A percentile compares a stretch with the other conserved stretches of the same genome.
Evolutionary conservation across 2,329 filamentous ascomycete genomes (phyloP).

Genomic region (Monilinia laxa): DNA sequence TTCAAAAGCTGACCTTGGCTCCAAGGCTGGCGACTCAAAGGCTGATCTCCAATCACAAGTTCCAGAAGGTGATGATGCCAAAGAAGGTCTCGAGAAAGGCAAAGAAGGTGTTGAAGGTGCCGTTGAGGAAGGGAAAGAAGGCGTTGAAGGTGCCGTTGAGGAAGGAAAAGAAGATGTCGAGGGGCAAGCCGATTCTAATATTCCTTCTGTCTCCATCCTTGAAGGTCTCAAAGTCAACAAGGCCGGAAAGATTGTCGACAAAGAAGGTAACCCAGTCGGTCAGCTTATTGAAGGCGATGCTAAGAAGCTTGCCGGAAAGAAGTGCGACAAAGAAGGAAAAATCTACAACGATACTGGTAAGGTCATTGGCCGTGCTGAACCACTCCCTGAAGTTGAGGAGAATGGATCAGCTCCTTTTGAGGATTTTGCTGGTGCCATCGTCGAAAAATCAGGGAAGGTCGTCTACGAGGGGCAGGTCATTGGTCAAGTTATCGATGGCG

Average conservation of each 20-base stretch:
- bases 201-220: slow-evolving; percentile 42
- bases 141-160: not conserved
- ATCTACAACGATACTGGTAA: slow-evolving; percentile 72
- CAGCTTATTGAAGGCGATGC: slow-evolving; percentile 63
- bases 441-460: slow-evolving; percentile 54
- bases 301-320: slow-evolving; percentile 63
- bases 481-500: slow-evolving; percentile 63
- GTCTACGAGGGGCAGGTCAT: slow-evolving; percentile 52
- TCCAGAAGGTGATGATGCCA: slow-evolving; percentile 8
- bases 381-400: slow-evolving; percentile 57
- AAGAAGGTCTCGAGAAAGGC: slow-evolving; percentile 5
- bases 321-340: slow-evolving; percentile 64
- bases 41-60: slow-evolving; percentile 15
- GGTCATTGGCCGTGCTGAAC: slow-evolving; percentile 64
- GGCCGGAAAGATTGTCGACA: slow-evolving; percentile 53
- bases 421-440: slow-evolving; percentile 54
- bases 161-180: slow-evolving; percentile 41
- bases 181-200: slow-evolving; percentile 52
- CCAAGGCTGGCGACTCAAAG: slow-evolving; percentile 9
- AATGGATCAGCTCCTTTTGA: slow-evolving; percentile 53
- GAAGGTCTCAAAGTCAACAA: slow-evolving; percentile 57
- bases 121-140: slow-evolving; percentile 35
- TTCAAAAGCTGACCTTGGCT: slow-evolving; percentile 8
- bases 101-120: slow-evolving; percentile 35
- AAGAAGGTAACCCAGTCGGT: slow-evolving; percentile 49